Evolutionary conservation across 768 basidiomycete genomes (phyloP), one percentile per base, ranked within the genome.

Genomic region (Goffeauzyma gilvescens): DNA sequence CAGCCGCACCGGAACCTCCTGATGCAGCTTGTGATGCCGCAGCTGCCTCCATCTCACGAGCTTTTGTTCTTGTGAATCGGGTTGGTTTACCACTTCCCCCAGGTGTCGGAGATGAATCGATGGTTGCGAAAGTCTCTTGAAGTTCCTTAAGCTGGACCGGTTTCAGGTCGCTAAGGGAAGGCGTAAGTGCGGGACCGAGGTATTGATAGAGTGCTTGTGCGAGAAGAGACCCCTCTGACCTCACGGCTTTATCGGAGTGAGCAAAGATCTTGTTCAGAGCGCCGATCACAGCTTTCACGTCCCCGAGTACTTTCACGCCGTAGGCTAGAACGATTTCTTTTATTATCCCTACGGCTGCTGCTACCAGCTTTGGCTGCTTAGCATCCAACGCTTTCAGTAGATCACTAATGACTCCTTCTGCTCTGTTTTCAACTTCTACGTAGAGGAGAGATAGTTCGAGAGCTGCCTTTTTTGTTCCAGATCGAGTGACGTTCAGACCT

Each of bases 71-170:
- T 13, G 93, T 96, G 50, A 75, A 65, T 42, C 89, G 68, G 46
- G 79, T 77, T 0, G 83, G 79, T 57, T 79, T 83, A 22, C 85
- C 66, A 5, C 70, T 70, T 8, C 86, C 90, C 46, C 78, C 81
- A 0, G 85, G 87, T 53, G 77, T 81, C 2, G 79, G 80, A n/a
- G 78, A 76, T 48, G 74, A 75, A 54, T 89, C 83, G 70, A 90
- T 67, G 17, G 62, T 67, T 43, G 83, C 84, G 56, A 90, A 98
- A 0, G 76, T 71, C 57, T 95, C 90, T 54, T 83, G 84, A 54
- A 98, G 62, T 54, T 98, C 93, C 61, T 93, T 87, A 32, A 90
- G 76, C 63, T 96, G 93, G 3, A 98, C 86, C 1, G 90, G 86
- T 60, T 98, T 98, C 48, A 98, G 71, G 47, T 95, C 89, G 17